A percentile compares a stretch with the other conserved stretches of the same genome.
phyloP scores from a whole-genome alignment of 805 yeast species.

The Teunomyces stri region DNA sequence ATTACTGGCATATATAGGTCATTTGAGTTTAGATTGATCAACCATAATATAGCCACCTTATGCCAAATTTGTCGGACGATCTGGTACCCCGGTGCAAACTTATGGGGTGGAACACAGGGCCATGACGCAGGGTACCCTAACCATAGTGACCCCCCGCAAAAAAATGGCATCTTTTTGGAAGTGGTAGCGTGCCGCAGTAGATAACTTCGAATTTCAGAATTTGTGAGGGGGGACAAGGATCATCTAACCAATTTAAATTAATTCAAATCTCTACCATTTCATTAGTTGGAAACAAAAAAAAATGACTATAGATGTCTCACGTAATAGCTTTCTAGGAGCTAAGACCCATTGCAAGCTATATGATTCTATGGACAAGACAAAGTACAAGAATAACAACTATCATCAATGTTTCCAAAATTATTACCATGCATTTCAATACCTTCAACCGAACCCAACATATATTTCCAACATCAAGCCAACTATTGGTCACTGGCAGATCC shows the following conservation, averaged over 20 bases:
- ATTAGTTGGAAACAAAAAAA: neutral
- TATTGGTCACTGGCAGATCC: conserved; percentile 72
- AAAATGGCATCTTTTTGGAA: neutral
- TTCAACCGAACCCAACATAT: conserved; percentile 36
- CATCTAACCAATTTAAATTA: neutral
- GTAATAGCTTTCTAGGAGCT: neutral
- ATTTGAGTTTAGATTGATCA: neutral
- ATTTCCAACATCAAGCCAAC: conserved; percentile 29
- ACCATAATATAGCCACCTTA: neutral
- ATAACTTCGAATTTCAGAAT: neutral
- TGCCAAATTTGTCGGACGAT: neutral
- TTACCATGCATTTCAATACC: conserved; percentile 37
- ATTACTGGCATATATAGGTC: no score
- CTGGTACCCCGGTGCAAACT: neutral
- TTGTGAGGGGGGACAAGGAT: conserved; percentile 1
- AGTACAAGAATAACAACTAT: conserved; percentile 6
- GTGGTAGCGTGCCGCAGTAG: neutral
- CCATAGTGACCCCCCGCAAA: conserved; percentile 6
- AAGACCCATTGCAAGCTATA: neutral
- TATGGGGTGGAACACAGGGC: neutral
- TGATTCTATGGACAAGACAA: neutral
- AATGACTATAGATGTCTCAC: conserved; percentile 6
- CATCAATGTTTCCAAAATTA: conserved; percentile 41
- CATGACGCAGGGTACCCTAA: neutral
- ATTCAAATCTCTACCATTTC: neutral